Evolutionary conservation across 2,329 filamentous ascomycete species (phyloP).

Genomic region (Endoconidiophora laricicola): DNA sequence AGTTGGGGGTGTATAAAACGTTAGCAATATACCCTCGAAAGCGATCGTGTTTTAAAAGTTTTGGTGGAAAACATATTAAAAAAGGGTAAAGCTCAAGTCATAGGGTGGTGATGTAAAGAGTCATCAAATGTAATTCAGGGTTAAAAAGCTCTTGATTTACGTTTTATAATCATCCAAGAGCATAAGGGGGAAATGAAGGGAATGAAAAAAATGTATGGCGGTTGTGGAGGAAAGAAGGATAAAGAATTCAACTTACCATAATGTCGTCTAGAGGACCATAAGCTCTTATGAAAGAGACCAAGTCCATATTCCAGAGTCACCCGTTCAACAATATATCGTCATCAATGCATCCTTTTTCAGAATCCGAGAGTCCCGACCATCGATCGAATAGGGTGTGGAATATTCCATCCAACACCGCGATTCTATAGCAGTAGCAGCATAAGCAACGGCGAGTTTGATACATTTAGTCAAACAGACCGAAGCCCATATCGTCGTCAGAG

Average conservation of each 20-base stretch:
- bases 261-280: constrained; percentile 9
- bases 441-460: neutral
- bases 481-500: constrained; percentile 23
- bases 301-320: constrained; percentile 5
- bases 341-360: constrained; percentile 2
- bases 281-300: constrained; percentile 6
- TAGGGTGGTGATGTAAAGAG: constrained; percentile 37
- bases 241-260: constrained; percentile 31
- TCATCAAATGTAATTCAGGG: constrained; percentile 45
- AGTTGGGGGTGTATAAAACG: neutral
- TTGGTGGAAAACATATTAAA: neutral
- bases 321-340: neutral
- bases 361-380: neutral
- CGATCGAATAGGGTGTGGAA: constrained; percentile 34
- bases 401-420: constrained; percentile 61
- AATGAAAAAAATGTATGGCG: constrained; percentile 14
- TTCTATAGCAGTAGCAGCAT: constrained; percentile 16
- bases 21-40: constrained; percentile 6
- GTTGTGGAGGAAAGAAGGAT: constrained; percentile 11
- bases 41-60: constrained; percentile 4
- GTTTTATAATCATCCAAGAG: constrained; percentile 37
- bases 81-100: constrained; percentile 26
- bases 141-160: constrained; percentile 50
- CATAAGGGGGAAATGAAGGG: constrained; percentile 15
- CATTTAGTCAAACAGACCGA: constrained; percentile 57